A percentile compares a stretch with the other conserved stretches of the same genome.
Evolutionary conservation across 371 early-diverging fungal genomes (phyloP).

Genomic region (Saksenaea oblongispora): DNA sequence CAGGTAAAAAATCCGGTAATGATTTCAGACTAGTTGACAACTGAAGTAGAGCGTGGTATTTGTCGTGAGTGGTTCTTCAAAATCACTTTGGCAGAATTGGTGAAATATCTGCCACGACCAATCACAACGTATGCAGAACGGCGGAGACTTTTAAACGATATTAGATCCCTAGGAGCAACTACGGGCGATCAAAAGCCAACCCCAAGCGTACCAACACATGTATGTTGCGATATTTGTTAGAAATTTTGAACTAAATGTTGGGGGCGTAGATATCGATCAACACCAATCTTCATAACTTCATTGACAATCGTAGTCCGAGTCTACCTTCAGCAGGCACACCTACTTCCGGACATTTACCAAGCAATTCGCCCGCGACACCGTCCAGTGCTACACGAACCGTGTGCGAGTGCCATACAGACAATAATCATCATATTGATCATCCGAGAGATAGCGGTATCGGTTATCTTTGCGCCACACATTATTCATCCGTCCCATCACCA

Average conservation of each 20-base stretch:
- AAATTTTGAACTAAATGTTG: not conserved
- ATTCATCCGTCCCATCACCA: slow-evolving; percentile 19
- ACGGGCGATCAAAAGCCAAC: slow-evolving; percentile 4
- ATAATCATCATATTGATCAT: slow-evolving; percentile 10
- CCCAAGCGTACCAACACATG: not conserved
- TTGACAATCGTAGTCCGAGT: slow-evolving; percentile 14
- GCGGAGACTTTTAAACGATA: slow-evolving; percentile 49
- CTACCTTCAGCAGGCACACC: slow-evolving; percentile 23
- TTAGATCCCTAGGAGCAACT: slow-evolving; percentile 29
- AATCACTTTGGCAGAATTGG: slow-evolving; percentile 43
- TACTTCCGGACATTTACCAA: slow-evolving; percentile 21
- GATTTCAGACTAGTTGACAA: not conserved
- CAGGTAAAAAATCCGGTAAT: slow-evolving; percentile 28
- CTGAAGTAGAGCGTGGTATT: slow-evolving; percentile 34
- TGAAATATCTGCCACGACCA: slow-evolving; percentile 40
- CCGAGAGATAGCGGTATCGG: slow-evolving; percentile 17
- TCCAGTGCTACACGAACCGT: slow-evolving; percentile 18
- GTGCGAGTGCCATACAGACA: slow-evolving; percentile 18
- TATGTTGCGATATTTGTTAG: not conserved
- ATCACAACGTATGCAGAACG: slow-evolving; percentile 49
- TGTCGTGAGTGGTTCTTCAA: slow-evolving; percentile 40
- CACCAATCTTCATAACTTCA: slow-evolving; percentile 17
- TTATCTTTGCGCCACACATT: slow-evolving; percentile 17
- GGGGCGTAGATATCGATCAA: slow-evolving; percentile 26
- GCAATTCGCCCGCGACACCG: slow-evolving; percentile 27